Conservation (phyloP, 306 rosid species). For the Vigna unguiculata region DNA sequence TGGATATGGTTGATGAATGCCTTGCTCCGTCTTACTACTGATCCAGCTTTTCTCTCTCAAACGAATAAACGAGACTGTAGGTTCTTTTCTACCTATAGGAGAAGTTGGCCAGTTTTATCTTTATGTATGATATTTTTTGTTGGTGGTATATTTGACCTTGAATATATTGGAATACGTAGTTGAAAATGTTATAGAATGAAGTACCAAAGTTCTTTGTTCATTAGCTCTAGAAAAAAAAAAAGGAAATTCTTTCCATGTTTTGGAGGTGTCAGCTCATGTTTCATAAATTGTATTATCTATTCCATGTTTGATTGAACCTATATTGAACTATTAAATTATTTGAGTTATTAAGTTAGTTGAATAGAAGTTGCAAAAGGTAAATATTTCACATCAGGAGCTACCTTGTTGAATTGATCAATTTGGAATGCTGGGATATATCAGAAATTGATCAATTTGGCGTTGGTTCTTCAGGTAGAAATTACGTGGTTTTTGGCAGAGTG, state of each 20-base stretch:
- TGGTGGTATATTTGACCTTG: conserved; percentile 8
- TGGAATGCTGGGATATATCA: background rate
- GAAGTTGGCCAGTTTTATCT: conserved; percentile 17
- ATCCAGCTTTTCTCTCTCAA: conserved; percentile 28
- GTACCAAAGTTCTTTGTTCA: conserved; percentile 19
- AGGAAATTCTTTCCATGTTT: conserved; percentile 2
- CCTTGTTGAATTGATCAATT: background rate
- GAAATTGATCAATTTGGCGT: conserved; percentile 4
- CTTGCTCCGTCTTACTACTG: conserved; percentile 76
- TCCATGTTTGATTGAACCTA: conserved; percentile 10
- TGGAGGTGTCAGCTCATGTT: conserved; percentile 25
- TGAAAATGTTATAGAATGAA: conserved; percentile 25
- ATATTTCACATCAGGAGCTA: background rate
- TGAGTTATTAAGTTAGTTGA: background rate
- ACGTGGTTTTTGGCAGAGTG: background rate
- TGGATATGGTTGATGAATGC: conserved; percentile 95
- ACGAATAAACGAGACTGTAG: background rate
- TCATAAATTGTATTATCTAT: conserved; percentile 9
- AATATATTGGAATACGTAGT: conserved; percentile 22
- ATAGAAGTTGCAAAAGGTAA: background rate
- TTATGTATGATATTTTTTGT: conserved; percentile 27
- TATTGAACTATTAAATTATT: background rate
- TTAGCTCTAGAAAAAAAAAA: conserved; percentile 6
- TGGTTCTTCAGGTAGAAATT: background rate
- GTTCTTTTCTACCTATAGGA: conserved; percentile 7